Evolutionary conservation across 352 stramenopile genomes (phyloP), one percentile per base, ranked within the genome.

Genomic region (Achlya hypogyna): DNA sequence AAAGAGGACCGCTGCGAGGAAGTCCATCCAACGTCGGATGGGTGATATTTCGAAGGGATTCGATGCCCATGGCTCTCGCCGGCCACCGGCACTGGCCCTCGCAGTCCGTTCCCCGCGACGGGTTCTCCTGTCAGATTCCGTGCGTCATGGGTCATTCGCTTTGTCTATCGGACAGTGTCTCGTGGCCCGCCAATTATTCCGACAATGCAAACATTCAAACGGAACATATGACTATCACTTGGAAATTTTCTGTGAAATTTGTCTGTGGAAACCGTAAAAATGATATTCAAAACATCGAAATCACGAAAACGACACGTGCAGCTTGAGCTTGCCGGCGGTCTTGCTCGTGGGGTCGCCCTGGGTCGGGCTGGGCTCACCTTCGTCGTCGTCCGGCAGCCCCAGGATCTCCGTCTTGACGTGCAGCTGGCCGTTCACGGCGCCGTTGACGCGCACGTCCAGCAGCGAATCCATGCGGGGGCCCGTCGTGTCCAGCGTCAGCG

Each of bases 391-490:
- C 20, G 60, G 60, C 31, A 67, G 27, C 4, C 60, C 60, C 8
- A 67, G n/a, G 28, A 67, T 67, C 32, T 67, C 60, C 10, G 23
- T 32, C 47, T 60, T 56, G 51, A 67, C 42, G 23, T 22, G 12
- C 31, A 67, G 38, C 18, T 25, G 28, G 45, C 47, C 60, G 25
- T 67, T 67, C 28, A 60, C 51, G 20, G 23, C 42, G 20, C 32
- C 28, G 28, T 67, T 67, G 20, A 27, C 42, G n/a, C 51, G 60
- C 28, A 67, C 47, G 10, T 67, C 60, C 29, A 67, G 27, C 14
- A 60, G 28, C 47, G 42, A 51, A 22, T 67, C 60, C 29, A 49
- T 43, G 29, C 35, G 27, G 8, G 47, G 60, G 5, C 9, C 27
- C 12, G 43, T 49, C n/a, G 51, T 4, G 32, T 58, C 40, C 20